Percentiles rank a stretch among this genome's conserved stretches.
Evolutionary conservation across 108 stramenopile genomes (phyloP).

Genomic region (Skeletonema grethae): DNA sequence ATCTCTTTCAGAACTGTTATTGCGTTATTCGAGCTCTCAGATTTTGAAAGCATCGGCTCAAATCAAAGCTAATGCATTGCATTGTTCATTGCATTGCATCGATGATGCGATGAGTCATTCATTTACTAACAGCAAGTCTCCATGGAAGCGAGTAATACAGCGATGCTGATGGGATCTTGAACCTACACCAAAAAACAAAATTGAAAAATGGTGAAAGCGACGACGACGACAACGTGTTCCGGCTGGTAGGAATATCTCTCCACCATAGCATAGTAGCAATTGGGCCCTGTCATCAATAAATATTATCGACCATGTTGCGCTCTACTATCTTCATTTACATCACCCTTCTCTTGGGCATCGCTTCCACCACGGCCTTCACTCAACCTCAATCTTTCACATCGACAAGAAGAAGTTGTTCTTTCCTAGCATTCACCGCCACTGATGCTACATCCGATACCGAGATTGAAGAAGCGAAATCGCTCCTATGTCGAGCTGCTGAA

Average conservation of each 20-base stretch:
- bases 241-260: too few species aligned
- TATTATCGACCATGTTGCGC: background rate
- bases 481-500: constrained; percentile 68
- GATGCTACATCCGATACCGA: constrained; percentile 34
- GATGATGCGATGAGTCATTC: background rate
- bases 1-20: too few species aligned
- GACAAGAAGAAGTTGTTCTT: background rate
- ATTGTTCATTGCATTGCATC: too few species aligned
- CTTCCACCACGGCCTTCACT: background rate
- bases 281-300: too few species aligned
- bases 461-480: constrained; percentile 50
- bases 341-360: background rate
- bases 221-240: background rate
- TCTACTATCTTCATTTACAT: background rate
- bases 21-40: too few species aligned
- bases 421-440: constrained; percentile 19
- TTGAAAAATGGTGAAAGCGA: background rate
- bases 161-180: background rate
- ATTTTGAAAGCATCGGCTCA: too few species aligned
- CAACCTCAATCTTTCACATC: background rate
- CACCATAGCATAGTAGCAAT: too few species aligned
- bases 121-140: background rate
- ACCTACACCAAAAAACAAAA: background rate
- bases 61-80: too few species aligned
- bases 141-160: background rate